These are phyloP conservation scores for Talaromyces ruber DNA, from an alignment of 495 filamentous ascomycete genomes.

Conservation along the genomic window DNA sequence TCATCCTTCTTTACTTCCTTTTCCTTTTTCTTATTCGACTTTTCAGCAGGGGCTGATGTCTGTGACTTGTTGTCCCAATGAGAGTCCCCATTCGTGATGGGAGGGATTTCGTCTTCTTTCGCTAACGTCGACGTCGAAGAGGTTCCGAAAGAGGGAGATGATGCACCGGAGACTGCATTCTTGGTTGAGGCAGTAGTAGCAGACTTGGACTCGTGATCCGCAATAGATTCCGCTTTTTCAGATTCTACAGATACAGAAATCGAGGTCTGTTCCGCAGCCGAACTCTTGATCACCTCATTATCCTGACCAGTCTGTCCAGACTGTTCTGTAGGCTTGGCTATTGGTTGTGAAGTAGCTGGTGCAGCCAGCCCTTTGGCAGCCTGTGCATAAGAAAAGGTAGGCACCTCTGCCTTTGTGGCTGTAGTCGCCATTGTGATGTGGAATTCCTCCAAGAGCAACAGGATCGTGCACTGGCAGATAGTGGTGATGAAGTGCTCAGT, in stretches of 20 bases:
- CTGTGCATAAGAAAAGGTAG: conserved; percentile 86
- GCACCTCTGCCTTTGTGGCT: conserved; percentile 27
- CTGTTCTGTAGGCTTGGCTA: conserved; percentile 28
- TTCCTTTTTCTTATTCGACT: conserved; percentile 23
- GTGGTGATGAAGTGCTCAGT: not conserved
- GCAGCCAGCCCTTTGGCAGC: conserved; percentile 69
- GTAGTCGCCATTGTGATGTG: conserved; percentile 26
- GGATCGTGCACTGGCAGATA: conserved; percentile 4
- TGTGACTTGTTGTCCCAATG: conserved; percentile 64
- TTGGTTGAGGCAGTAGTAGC: conserved; percentile 20
- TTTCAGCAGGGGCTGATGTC: conserved; percentile 29
- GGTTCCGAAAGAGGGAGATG: conserved; percentile 59
- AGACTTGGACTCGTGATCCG: conserved; percentile 25
- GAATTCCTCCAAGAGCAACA: conserved; percentile 4
- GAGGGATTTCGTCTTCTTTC: conserved; percentile 65
- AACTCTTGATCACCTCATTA: conserved; percentile 7
- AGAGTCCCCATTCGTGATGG: conserved; percentile 54
- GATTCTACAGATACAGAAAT: conserved; percentile 13
- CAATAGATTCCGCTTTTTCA: conserved; percentile 17
- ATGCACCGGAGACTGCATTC: conserved; percentile 44
- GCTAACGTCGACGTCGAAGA: conserved; percentile 54
- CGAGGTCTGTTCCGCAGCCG: conserved; percentile 7
- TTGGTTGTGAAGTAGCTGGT: conserved; percentile 17
- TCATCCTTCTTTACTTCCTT: conserved; percentile 40
- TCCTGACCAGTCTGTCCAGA: conserved; percentile 13